Conservation (phyloP, 306 rosid species). For the Ziziphus jujuba region DNA sequence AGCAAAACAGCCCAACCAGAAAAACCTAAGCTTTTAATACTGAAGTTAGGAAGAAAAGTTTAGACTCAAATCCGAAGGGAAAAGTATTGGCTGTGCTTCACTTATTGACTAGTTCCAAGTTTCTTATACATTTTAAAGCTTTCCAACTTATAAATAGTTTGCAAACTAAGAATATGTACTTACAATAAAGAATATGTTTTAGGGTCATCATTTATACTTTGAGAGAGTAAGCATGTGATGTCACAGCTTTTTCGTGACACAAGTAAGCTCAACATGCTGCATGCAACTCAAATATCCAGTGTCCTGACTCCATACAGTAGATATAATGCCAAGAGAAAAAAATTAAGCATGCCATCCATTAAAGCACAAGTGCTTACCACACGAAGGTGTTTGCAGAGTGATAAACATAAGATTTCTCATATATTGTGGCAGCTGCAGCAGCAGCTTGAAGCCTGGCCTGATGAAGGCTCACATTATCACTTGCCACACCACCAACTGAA, state of each 20-base stretch:
- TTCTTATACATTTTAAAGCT: too few relatives aligned
- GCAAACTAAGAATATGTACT: too few relatives aligned
- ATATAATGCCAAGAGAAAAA: too few relatives aligned
- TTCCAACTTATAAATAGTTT: too few relatives aligned
- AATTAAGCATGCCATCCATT: neutral
- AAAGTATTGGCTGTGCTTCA: too few relatives aligned
- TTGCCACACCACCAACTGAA: slow-evolving; percentile 42
- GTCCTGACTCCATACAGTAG: neutral
- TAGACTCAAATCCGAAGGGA: too few relatives aligned
- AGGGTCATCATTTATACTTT: neutral
- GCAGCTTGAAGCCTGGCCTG: slow-evolving; percentile 93
- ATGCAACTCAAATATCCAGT: neutral
- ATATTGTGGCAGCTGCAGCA: slow-evolving; percentile 88
- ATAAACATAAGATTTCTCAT: slow-evolving; percentile 77
- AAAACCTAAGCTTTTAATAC: neutral
- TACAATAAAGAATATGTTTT: neutral
- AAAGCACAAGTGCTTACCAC: slow-evolving; percentile 53
- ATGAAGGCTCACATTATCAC: slow-evolving; percentile 62
- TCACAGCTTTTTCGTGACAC: neutral
- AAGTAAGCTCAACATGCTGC: neutral
- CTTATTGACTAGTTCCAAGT: too few relatives aligned
- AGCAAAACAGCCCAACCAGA: neutral
- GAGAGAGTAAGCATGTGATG: neutral
- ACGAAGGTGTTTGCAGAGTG: slow-evolving; percentile 58
- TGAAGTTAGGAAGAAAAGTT: too few relatives aligned